Evolutionary conservation across 2,329 filamentous ascomycete species (phyloP).

Genomic region (Metarhizium robertsii): DNA sequence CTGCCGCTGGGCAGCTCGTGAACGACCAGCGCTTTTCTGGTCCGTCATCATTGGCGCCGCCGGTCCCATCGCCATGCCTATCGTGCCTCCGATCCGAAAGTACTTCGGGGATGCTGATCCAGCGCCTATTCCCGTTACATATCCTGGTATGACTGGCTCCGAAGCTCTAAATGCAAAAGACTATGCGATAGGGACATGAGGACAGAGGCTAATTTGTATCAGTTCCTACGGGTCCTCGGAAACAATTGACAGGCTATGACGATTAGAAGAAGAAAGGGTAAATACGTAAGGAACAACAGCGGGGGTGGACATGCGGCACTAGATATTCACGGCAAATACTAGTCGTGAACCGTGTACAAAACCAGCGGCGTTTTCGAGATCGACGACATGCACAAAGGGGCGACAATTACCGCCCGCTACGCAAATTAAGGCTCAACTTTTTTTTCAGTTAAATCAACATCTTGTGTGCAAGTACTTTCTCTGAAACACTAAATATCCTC

Average conservation of each 20-base stretch:
- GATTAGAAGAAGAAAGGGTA: constrained; percentile 30
- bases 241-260: constrained; percentile 51
- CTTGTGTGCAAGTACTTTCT: neutral
- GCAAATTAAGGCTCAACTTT: neutral
- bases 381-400: neutral
- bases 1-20: constrained; percentile 77
- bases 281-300: constrained; percentile 2
- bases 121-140: constrained; percentile 72
- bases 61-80: constrained; percentile 62
- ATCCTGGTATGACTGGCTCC: constrained; percentile 61
- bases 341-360: constrained; percentile 6
- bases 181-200: neutral
- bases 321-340: neutral
- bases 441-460: neutral
- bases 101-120: constrained; percentile 66
- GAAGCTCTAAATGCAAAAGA: neutral
- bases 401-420: neutral
- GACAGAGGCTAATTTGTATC: neutral
- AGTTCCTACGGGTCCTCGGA: constrained; percentile 52
- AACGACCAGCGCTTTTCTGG: constrained; percentile 88
- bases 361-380: constrained; percentile 3
- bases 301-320: neutral
- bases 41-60: constrained; percentile 63
- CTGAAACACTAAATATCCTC: neutral
- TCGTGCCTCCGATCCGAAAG: constrained; percentile 64